Evolutionary conservation across 257 asterid species (phyloP), one percentile per base, ranked within the genome.

Genomic region (Echites panduratus): DNA sequence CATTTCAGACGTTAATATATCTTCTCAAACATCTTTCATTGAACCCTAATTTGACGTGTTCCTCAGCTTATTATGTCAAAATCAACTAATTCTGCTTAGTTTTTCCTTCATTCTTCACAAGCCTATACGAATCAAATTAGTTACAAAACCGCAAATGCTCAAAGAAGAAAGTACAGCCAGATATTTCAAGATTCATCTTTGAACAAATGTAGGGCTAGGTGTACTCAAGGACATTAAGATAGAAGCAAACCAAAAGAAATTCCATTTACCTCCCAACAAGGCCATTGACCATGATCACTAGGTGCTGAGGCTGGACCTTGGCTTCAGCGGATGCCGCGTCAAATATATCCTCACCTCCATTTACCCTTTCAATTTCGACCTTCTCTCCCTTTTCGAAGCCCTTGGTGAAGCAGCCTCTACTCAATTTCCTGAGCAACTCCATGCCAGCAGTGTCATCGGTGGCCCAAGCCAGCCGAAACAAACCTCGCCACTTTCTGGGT

Each of bases 291-390:
- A 47, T 68, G 52, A 68, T 22, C 24, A 68, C 72, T 2, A 68
- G 72, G 45, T 68, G 72, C 72, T 45, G 58, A 68, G 72, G 72
- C 72, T 47, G 72, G 13, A 24, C 57, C 24, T 68, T 9, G 24
- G 72, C 72, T 50, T 82, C 90, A 47, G 89, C 87, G 9, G 85
- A 82, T 38, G 85, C 85, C 32, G 88, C 84, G 74, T 89, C 88
- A 70, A 80, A 89, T 70, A 88, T 82, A 70, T 89, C 96, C 76
- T 88, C 91, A 59, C 97, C 97, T 59, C 89, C 95, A 80, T 67
- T 76, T 40, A 80, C 87, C 6, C 85, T 81, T 80, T 86, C 89
- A 26, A 87, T 71, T 75, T 91, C 90, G 69, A 88, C 86, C 76
- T 82, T 80, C 80, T 76, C 81, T 41, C 82, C 90, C 78, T 85